Base-by-base conservation (phyloP, 2,329 filamentous ascomycete species). In the Trichoderma sp. region DNA sequence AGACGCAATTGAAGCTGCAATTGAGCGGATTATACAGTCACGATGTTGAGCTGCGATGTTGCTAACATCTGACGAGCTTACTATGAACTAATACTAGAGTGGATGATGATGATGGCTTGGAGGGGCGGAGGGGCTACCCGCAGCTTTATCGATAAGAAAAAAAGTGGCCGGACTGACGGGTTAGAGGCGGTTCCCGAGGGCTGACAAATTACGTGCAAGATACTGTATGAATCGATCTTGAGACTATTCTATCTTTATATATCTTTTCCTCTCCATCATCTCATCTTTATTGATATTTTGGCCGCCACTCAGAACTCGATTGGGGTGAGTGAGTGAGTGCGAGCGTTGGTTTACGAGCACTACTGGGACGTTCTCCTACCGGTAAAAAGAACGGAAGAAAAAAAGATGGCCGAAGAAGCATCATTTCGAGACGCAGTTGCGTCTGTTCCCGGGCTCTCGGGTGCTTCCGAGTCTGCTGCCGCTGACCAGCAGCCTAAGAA, bases 401-500 rank as follows among this genome's bases (percentile, higher is more conserved):
- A n/a, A 50, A 35, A n/a, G 16, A 87, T 87, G 85, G 82, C 85
- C 18, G 82, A 83, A 41, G 83, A 86, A 38, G 81, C 82, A 41
- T 81, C 79, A 76, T 82, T 84, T 77, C 78, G 78, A 53, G 80
- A 80, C 75, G 77, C 79, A 60, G 74, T 75, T 50, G 72, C 79
- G 65, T 72, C 72, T n/a, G 41, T 77, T 12, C 76, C 77, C 33
- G 78, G 76, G 24, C 59, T 64, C 29, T 59, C 77, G 16, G 69
- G 80, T 63, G 75, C 71, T 60, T 77, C 72, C 65, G 78, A 75
- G 38, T 71, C 73, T 67, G 75, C 64, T 71, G 76, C 76, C 76
- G 78, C 78, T 71, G 78, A 79, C 27, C 84, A 83, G 76, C 79
- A 82, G 66, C 85, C 88, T 31, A 89, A 89, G 81, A 90, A 88